Evolutionary conservation across 2,329 filamentous ascomycete species (phyloP).

Genomic region (Rhinocladiella mackenziei): DNA sequence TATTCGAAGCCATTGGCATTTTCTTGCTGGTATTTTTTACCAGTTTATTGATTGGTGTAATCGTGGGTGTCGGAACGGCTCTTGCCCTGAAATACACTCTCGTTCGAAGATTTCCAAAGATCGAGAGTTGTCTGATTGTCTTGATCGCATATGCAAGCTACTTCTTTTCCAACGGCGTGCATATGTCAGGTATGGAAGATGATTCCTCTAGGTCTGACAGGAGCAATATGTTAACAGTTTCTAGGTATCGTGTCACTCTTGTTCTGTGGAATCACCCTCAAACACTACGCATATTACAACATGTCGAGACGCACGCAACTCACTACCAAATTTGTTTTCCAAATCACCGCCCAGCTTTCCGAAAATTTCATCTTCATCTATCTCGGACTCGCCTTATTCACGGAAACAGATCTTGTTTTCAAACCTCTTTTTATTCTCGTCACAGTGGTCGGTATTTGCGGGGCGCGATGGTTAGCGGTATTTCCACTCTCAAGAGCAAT

Average conservation of each 20-base stretch:
- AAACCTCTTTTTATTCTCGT: slow-evolving; percentile 94
- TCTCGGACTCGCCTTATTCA: slow-evolving; percentile 88
- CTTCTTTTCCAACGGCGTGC: slow-evolving; percentile 93
- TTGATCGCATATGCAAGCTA: slow-evolving; percentile 95
- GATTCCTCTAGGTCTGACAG: not conserved
- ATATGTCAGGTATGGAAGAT: slow-evolving; percentile 75
- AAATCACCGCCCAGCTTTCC: slow-evolving; percentile 86
- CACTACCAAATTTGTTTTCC: slow-evolving; percentile 96
- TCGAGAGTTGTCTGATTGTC: slow-evolving; percentile 90
- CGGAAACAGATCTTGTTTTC: slow-evolving; percentile 80
- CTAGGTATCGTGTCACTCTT: slow-evolving; percentile 91
- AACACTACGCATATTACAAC: slow-evolving; percentile 99
- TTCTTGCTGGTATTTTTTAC: slow-evolving; percentile 97
- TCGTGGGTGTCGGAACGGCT: slow-evolving; percentile 82
- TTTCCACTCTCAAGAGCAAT: slow-evolving; percentile 87
- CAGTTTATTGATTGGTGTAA: slow-evolving; percentile 80
- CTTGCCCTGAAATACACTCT: slow-evolving; percentile 91
- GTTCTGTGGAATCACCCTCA: slow-evolving; percentile 96
- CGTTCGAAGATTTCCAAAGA: slow-evolving; percentile 87
- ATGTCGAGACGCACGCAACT: slow-evolving; percentile 97
- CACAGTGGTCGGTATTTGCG: slow-evolving; percentile 84
- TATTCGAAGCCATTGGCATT: slow-evolving; percentile 87
- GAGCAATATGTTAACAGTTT: slow-evolving; percentile 20
- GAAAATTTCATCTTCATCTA: slow-evolving; percentile 99
- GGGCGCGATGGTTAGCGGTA: slow-evolving; percentile 86